These are phyloP conservation scores for Austropuccinia psidii DNA, from an alignment of 1,284 basidiomycete species.

Conservation along the genomic window DNA sequence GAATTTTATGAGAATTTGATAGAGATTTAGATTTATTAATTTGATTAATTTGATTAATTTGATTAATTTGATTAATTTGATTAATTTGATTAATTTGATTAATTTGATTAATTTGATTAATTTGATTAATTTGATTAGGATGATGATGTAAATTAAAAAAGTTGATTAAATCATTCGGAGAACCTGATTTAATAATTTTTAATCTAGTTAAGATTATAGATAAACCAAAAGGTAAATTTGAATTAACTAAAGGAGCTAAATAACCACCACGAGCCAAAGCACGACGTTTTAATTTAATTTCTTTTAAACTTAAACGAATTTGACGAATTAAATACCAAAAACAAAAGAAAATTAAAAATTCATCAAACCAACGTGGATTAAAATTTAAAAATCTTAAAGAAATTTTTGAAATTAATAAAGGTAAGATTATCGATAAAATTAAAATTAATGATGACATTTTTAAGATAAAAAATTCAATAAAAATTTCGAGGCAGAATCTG, in stretches of 20 bases:
- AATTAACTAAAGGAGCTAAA: slow-evolving; percentile 14
- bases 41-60: neutral
- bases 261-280: neutral
- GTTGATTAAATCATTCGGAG: neutral
- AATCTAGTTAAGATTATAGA: slow-evolving; percentile 12
- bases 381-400: no score
- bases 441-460: no score
- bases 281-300: neutral
- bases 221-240: slow-evolving; percentile 29
- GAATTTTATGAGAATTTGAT: no score
- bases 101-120: neutral
- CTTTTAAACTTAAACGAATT: slow-evolving; percentile 1
- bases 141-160: neutral
- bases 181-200: slow-evolving; percentile 8
- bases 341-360: no score
- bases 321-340: no score
- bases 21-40: no score
- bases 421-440: no score
- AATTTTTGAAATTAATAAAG: no score
- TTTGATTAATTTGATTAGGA: neutral
- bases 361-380: no score
- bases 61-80: neutral
- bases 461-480: no score
- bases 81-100: neutral
- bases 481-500: no score